phyloP scores from a whole-genome alignment of 306 rosid species.

The Sindora glabra region DNA sequence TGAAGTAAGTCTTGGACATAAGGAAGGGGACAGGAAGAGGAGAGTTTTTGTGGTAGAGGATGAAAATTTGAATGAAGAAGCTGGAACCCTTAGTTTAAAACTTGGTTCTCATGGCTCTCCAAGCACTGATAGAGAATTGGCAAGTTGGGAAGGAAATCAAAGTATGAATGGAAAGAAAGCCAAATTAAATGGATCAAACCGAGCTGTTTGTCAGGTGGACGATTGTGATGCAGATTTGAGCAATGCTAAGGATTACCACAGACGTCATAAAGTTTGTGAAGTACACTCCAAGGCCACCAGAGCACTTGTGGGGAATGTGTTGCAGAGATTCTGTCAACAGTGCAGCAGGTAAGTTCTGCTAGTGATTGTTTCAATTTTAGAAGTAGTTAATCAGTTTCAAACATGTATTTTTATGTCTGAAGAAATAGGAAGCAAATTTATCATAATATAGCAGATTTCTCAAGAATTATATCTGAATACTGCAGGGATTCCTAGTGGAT shows the following conservation, averaged over 20 bases:
- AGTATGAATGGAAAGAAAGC: conserved; percentile 61
- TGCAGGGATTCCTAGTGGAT: neutral
- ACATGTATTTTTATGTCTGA: neutral
- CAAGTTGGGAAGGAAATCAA: conserved; percentile 47
- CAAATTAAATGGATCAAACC: conserved; percentile 54
- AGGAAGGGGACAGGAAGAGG: conserved; percentile 70
- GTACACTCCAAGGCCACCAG: conserved; percentile 77
- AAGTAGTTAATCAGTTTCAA: neutral
- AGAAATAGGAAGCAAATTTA: neutral
- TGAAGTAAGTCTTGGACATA: conserved; percentile 47
- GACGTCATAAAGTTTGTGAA: conserved; percentile 91
- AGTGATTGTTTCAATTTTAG: neutral
- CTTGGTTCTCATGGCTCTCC: conserved; percentile 53
- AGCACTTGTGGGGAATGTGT: conserved; percentile 64
- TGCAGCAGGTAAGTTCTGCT: conserved; percentile 69
- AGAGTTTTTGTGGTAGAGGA: conserved; percentile 53
- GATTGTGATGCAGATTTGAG: conserved; percentile 82
- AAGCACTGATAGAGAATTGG: conserved; percentile 42
- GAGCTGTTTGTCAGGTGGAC: conserved; percentile 84
- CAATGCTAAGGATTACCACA: conserved; percentile 71
- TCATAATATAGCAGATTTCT: neutral
- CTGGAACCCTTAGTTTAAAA: conserved; percentile 47
- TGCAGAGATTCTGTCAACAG: conserved; percentile 97
- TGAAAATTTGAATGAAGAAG: conserved; percentile 41
- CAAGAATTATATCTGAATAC: neutral